phyloP scores from a whole-genome alignment of 257 asterid genomes.

The Capsicum chinense region DNA sequence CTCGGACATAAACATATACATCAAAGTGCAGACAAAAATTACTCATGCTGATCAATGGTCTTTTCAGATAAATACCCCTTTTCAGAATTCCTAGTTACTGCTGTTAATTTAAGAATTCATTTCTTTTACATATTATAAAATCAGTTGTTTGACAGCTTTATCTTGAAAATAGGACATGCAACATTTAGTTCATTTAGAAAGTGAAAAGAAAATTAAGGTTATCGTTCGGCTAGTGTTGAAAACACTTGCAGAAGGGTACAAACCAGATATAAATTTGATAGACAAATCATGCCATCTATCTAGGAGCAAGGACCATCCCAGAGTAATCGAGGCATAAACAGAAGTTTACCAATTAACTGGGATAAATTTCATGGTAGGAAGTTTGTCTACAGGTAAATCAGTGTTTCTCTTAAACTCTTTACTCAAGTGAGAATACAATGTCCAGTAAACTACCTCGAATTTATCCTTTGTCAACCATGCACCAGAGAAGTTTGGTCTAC shows the following conservation, averaged over 20 bases:
- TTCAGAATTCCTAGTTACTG: background rate
- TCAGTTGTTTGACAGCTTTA: conserved; percentile 12
- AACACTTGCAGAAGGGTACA: conserved; percentile 21
- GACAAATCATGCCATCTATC: background rate
- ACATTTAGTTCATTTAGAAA: conserved; percentile 2
- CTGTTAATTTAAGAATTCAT: conserved; percentile 8
- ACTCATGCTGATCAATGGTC: background rate
- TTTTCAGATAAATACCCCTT: conserved; percentile 21
- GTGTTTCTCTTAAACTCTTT: conserved; percentile 13
- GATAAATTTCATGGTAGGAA: conserved; percentile 26
- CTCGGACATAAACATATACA: background rate
- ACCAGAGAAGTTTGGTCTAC: conserved; percentile 88
- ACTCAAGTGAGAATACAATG: conserved; percentile 30
- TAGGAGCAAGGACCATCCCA: background rate
- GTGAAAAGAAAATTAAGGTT: background rate
- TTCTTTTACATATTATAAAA: background rate
- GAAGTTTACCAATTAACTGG: conserved; percentile 6
- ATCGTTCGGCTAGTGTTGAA: background rate
- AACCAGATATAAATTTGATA: background rate
- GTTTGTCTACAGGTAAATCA: conserved; percentile 23
- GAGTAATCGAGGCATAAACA: conserved; percentile 25
- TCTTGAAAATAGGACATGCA: conserved; percentile 8
- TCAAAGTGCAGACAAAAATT: background rate
- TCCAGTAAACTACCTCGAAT: conserved; percentile 61
- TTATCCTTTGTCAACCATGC: conserved; percentile 93